Evolutionary conservation across 2,329 filamentous ascomycete species (phyloP), one percentile per base, ranked within the genome.

Genomic region (Bipolaris oryzae): DNA sequence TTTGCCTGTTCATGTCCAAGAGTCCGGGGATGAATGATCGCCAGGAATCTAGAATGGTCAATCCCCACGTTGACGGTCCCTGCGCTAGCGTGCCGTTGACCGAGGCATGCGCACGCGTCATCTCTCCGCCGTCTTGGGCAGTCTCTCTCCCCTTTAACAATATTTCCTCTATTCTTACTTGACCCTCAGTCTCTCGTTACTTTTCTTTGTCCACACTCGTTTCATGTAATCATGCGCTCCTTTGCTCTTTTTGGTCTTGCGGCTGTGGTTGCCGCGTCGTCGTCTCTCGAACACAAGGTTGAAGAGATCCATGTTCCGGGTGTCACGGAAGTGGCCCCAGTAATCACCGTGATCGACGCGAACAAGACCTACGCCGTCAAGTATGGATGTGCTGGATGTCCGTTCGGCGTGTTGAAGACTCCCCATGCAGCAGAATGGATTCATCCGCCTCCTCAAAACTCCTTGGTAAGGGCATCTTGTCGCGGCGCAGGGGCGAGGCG

Each of bases 341-440:
- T 53, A 13, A 48, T 73, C 37, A 67, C 64, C 1, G 58, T 61
- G 9, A 52, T 67, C 13, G 56, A 66, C 23, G 28, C 44, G 13
- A 63, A 68, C 34, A 68, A 63, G 35, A 68, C 59, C 37, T 74
- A 70, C 47, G 46, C 67, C 3, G 68, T 72, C 28, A 72, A 74
- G 53, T 49, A 73, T 16, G 68, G 67, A 11, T 74, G 71, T 42
- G 28, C 64, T 0, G 68, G 58, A 5, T 74, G 70, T 55, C 69
- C 70, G 9, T 69, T 70, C 52, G 58, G 58, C 1, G 55, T 64
- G 9, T 55, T 61, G 20, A 44, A 57, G 10, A 37, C 31, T 9
- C 21, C 53, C 3, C n/a, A 48, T 7, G 28, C 56, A 44, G 41
- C 50, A 5, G 39, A 48, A 31, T 70, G 64, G 68, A 56, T 62